Evolutionary conservation across 2,329 filamentous ascomycete species (phyloP).

Genomic region (Hypomyces rosellus): DNA sequence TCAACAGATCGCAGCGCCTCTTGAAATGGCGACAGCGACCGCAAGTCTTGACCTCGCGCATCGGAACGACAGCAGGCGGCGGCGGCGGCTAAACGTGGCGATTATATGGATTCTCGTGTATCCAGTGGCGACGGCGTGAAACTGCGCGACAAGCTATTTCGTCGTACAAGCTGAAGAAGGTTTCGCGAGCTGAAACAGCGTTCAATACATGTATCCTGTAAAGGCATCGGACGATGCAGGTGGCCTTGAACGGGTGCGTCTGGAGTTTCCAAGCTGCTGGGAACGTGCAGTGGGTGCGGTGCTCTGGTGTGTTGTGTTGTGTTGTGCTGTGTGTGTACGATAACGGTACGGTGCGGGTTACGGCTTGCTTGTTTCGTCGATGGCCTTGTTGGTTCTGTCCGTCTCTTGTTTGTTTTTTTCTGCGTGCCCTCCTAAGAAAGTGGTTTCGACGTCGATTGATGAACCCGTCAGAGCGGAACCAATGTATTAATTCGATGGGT

Average conservation of each 20-base stretch:
- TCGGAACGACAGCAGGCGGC: constrained; percentile 6
- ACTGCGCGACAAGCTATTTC: neutral
- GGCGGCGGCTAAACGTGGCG: neutral
- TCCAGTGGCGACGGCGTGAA: neutral
- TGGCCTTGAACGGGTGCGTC: neutral
- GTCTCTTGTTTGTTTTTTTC: no score
- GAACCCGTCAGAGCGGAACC: no score
- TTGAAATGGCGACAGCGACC: constrained; percentile 32
- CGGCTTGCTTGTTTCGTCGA: no score
- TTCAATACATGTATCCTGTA: neutral
- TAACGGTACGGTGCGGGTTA: no score
- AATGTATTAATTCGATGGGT: no score
- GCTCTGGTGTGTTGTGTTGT: no score
- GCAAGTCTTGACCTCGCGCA: constrained; percentile 31
- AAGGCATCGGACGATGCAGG: no score
- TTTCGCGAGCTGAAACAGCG: neutral
- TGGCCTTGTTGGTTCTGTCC: no score
- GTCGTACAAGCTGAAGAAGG: neutral
- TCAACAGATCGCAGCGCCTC: constrained; percentile 29
- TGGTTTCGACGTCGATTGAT: no score
- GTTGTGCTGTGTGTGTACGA: no score
- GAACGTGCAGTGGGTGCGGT: neutral
- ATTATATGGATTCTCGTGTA: neutral
- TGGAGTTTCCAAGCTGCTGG: neutral
- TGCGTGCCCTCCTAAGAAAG: no score